Conservation (phyloP, 1,284 basidiomycete genomes). For the Cystobasidiaceae sp. region DNA sequence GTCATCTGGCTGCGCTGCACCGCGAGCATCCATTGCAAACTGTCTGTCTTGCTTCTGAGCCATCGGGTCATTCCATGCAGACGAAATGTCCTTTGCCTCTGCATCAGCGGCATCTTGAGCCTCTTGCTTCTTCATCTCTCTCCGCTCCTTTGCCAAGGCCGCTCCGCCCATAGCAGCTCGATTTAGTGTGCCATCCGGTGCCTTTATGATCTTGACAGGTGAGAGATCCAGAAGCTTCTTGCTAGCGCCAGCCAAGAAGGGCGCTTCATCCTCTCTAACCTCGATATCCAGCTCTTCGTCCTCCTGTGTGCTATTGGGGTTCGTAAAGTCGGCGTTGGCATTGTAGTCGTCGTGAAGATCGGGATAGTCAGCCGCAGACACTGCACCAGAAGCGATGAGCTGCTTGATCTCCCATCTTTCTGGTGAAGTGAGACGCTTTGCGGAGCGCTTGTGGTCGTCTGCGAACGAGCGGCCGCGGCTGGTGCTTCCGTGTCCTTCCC, state of each 20-base stretch:
- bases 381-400: constrained; percentile 88
- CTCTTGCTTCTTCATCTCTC: constrained; percentile 90
- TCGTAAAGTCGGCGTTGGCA: constrained; percentile 48
- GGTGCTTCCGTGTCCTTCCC: background rate
- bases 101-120: constrained; percentile 90
- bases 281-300: constrained; percentile 97
- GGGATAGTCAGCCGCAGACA: constrained; percentile 90
- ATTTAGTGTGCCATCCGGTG: constrained; percentile 63
- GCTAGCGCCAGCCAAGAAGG: constrained; percentile 93
- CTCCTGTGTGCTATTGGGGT: constrained; percentile 58
- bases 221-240: constrained; percentile 91
- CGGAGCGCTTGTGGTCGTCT: constrained; percentile 54
- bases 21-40: constrained; percentile 90
- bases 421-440: constrained; percentile 88
- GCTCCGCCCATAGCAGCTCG: constrained; percentile 90
- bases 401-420: constrained; percentile 99
- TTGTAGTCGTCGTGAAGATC: constrained; percentile 84
- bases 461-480: constrained; percentile 40
- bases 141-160: constrained; percentile 86
- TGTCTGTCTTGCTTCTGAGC: constrained; percentile 75
- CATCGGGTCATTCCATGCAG: constrained; percentile 98
- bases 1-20: constrained; percentile 61
- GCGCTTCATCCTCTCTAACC: constrained; percentile 91
- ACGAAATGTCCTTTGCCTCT: constrained; percentile 83
- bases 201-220: constrained; percentile 82